These are phyloP conservation scores for Ustilago xerochloae DNA, from an alignment of 1,284 basidiomycete species.

Conservation along the genomic window DNA sequence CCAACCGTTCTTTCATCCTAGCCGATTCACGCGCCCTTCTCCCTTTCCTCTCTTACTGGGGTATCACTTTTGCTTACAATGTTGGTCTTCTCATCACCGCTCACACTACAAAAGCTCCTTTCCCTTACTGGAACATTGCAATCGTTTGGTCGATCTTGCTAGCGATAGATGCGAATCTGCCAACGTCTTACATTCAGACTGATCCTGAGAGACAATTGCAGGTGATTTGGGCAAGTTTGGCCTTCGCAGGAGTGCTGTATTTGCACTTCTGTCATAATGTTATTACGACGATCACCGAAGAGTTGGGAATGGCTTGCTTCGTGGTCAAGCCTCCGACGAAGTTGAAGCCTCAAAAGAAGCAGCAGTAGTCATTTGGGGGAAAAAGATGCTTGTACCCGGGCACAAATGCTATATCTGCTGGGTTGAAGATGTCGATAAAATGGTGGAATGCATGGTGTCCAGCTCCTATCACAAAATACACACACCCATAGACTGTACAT, in stretches of 20 bases:
- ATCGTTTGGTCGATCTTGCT: conserved; percentile 84
- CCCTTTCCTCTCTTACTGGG: conserved; percentile 90
- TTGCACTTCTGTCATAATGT: conserved; percentile 74
- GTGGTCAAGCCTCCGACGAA: conserved; percentile 44
- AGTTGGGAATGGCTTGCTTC: conserved; percentile 56
- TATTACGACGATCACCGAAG: conserved; percentile 61
- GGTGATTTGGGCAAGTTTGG: conserved; percentile 78
- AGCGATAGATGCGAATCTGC: conserved; percentile 76
- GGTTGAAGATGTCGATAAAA: too few relatives aligned
- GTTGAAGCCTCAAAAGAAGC: conserved; percentile 13
- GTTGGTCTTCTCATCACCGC: conserved; percentile 93
- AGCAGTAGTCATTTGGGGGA: not conserved
- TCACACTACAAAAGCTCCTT: conserved; percentile 85
- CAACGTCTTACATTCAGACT: conserved; percentile 76
- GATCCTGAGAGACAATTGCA: conserved; percentile 74
- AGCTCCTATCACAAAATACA: too few relatives aligned
- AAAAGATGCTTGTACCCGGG: too few relatives aligned
- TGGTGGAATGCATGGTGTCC: too few relatives aligned
- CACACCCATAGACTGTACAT: too few relatives aligned
- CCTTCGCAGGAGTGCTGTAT: conserved; percentile 78
- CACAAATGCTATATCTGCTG: too few relatives aligned
- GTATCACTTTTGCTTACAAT: conserved; percentile 78
- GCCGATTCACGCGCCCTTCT: conserved; percentile 73
- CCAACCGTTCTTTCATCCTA: conserved; percentile 62
- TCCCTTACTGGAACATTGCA: conserved; percentile 87